Percentiles rank a stretch among this genome's conserved stretches.
Conservation (phyloP, 306 rosid genomes). For the Inga leiocalycina region DNA sequence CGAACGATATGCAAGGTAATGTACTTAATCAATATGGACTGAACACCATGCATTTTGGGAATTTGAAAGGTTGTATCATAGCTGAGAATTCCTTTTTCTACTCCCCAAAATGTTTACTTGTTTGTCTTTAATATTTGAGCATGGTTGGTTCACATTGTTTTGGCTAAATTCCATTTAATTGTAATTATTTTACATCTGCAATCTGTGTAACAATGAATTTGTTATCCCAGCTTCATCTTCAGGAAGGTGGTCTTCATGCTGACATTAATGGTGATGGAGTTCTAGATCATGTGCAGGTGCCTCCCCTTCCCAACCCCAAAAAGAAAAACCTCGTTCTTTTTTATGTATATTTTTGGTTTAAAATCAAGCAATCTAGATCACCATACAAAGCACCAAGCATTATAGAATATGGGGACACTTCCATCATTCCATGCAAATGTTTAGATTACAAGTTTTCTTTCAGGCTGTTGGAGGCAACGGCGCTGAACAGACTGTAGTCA, state of each 20-base stretch:
- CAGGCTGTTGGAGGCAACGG: constrained; percentile 99
- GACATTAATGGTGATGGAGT: constrained; percentile 98
- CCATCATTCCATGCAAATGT: constrained; percentile 24
- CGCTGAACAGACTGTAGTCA: constrained; percentile 94
- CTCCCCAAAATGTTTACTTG: not conserved
- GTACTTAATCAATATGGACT: constrained; percentile 17
- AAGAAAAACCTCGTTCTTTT: not conserved
- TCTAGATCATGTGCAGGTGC: constrained; percentile 98
- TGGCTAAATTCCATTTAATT: constrained; percentile 16
- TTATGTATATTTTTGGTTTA: not conserved
- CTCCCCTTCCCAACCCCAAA: not conserved
- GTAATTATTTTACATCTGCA: constrained; percentile 14
- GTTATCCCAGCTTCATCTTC: constrained; percentile 88
- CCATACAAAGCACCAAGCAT: constrained; percentile 8
- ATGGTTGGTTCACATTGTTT: constrained; percentile 10
- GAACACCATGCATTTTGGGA: constrained; percentile 20
- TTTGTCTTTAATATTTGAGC: constrained; percentile 18
- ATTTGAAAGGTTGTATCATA: constrained; percentile 20
- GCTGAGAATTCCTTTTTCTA: constrained; percentile 20
- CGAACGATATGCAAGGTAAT: constrained; percentile 90
- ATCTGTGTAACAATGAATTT: constrained; percentile 34
- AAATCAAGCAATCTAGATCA: not conserved
- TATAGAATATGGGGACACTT: constrained; percentile 21
- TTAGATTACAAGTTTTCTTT: constrained; percentile 31
- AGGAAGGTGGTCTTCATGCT: constrained; percentile 98